These are phyloP conservation scores for Pseudogymnoascus sp. DNA, from an alignment of 2,329 filamentous ascomycete species.

Conservation along the genomic window DNA sequence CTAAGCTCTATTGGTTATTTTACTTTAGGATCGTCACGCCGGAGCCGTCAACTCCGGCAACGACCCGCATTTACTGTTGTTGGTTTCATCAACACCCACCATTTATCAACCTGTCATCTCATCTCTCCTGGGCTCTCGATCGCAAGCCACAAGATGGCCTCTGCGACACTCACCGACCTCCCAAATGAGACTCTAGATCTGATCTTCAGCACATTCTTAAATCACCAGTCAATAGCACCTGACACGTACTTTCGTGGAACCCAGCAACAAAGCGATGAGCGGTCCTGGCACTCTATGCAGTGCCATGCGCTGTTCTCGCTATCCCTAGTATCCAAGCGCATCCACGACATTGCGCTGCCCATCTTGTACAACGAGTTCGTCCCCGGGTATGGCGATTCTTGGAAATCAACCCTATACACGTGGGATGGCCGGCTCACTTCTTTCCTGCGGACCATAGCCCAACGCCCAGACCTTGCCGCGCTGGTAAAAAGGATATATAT, in stretches of 20 bases:
- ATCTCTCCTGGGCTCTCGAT: background rate
- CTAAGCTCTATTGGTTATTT: background rate
- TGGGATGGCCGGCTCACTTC: background rate
- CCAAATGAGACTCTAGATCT: background rate
- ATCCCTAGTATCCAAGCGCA: background rate
- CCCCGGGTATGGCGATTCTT: background rate
- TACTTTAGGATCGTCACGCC: background rate
- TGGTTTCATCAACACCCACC: background rate
- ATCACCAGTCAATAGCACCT: background rate
- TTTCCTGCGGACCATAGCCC: background rate
- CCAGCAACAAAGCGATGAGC: background rate
- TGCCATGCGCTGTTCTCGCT: background rate
- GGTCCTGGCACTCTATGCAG: background rate
- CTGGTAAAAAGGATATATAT: background rate
- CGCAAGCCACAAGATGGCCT: background rate
- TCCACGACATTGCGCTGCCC: background rate
- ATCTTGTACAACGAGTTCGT: background rate
- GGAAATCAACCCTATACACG: background rate
- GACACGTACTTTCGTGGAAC: background rate
- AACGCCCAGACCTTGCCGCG: background rate
- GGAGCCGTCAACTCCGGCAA: no score
- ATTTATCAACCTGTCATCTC: background rate
- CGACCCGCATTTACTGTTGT: no score
- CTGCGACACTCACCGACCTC: background rate
- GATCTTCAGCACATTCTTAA: background rate